Conservation (phyloP, 768 basidiomycete genomes). For the Pulveroboletus sp. region DNA sequence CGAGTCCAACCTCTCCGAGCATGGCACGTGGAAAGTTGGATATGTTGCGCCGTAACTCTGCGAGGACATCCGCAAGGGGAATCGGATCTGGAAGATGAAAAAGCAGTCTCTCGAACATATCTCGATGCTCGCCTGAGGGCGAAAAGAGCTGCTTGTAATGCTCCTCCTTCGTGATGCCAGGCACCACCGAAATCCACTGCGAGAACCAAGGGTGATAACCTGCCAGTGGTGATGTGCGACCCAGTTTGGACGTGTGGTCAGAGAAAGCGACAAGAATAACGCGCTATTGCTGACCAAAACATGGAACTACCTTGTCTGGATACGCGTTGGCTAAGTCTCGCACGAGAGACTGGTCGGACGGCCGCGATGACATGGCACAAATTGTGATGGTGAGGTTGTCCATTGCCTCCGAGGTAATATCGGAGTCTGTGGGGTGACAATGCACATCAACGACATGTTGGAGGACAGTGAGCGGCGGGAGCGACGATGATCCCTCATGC, state of each 20-base stretch:
- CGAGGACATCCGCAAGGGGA: slow-evolving; percentile 53
- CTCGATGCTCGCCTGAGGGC: slow-evolving; percentile 29
- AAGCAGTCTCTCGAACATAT: slow-evolving; percentile 55
- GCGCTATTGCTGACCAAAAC: slow-evolving; percentile 64
- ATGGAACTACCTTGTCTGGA: slow-evolving; percentile 73
- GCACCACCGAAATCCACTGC: slow-evolving; percentile 60
- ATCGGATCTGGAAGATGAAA: slow-evolving; percentile 68
- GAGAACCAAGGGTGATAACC: slow-evolving; percentile 96
- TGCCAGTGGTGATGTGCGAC: no score
- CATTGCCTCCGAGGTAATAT: slow-evolving; percentile 46
- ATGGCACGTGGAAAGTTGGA: slow-evolving; percentile 63
- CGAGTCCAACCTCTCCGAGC: slow-evolving; percentile 92
- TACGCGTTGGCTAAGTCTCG: slow-evolving; percentile 55
- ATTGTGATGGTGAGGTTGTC: slow-evolving; percentile 58
- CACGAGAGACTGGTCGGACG: slow-evolving; percentile 69
- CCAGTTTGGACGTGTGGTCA: slow-evolving; percentile 9
- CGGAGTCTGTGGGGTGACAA: slow-evolving; percentile 87
- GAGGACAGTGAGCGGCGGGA: slow-evolving; percentile 43
- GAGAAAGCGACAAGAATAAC: slow-evolving; percentile 9
- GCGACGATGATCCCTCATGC: background rate
- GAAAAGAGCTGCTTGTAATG: slow-evolving; percentile 79
- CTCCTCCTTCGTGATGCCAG: slow-evolving; percentile 48
- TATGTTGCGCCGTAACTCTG: slow-evolving; percentile 58
- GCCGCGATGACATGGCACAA: slow-evolving; percentile 76
- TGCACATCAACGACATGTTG: slow-evolving; percentile 81